Evolutionary conservation across 2,329 filamentous ascomycete genomes (phyloP).

Genomic region (Cladosporium phlei): DNA sequence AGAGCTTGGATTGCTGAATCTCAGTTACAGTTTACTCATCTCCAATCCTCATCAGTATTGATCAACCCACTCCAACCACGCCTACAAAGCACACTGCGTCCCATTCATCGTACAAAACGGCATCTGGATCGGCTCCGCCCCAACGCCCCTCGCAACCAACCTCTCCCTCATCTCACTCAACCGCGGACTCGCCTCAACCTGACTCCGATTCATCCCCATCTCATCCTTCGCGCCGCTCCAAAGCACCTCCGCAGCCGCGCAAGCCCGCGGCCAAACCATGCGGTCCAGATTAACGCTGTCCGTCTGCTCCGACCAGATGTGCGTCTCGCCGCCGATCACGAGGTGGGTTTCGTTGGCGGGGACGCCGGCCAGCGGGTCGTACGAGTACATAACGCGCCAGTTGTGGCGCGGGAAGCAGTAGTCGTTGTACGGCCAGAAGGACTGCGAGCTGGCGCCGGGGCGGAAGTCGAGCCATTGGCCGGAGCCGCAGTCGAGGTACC

Average conservation of each 20-base stretch:
- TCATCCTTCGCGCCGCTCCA: slow-evolving; percentile 70
- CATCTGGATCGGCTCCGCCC: slow-evolving; percentile 65
- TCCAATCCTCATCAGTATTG: neutral
- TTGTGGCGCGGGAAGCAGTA: slow-evolving; percentile 77
- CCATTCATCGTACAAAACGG: slow-evolving; percentile 64
- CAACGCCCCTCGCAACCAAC: slow-evolving; percentile 63
- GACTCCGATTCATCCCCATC: slow-evolving; percentile 63
- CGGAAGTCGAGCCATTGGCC: slow-evolving; percentile 73
- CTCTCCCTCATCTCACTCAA: slow-evolving; percentile 73
- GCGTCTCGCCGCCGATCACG: slow-evolving; percentile 75
- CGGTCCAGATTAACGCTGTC: slow-evolving; percentile 71
- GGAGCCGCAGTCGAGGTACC: slow-evolving; percentile 72
- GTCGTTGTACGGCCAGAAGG: slow-evolving; percentile 67
- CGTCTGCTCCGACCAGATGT: slow-evolving; percentile 74
- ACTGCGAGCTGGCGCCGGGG: slow-evolving; percentile 49
- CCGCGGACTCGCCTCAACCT: slow-evolving; percentile 64
- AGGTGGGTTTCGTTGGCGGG: slow-evolving; percentile 58
- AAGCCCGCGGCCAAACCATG: slow-evolving; percentile 72
- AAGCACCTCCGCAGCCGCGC: slow-evolving; percentile 70
- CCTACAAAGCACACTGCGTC: slow-evolving; percentile 39
- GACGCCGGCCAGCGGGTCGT: slow-evolving; percentile 66
- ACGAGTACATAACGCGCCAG: slow-evolving; percentile 76
- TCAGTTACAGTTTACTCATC: neutral
- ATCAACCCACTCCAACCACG: no score
- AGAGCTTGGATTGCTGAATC: no score